phyloP scores from a whole-genome alignment of 2,329 filamentous ascomycete genomes.

The Ceratocystis lukuohia region DNA sequence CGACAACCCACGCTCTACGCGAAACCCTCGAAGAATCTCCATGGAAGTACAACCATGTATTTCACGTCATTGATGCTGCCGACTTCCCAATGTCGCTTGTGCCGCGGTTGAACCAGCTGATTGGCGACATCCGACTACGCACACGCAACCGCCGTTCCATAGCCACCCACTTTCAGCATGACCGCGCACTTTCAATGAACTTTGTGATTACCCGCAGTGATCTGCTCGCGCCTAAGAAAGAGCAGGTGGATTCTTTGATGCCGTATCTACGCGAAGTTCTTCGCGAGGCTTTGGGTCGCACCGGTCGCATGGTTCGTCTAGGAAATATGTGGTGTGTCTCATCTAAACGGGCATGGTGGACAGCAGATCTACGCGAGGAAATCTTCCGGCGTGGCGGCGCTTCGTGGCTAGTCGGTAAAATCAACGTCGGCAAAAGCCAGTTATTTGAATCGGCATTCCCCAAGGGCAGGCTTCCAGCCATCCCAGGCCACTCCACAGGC shows the following conservation, averaged over 20 bases:
- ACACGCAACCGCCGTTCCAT: constrained; percentile 68
- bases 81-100: constrained; percentile 94
- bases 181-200: constrained; percentile 62
- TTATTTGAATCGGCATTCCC: constrained; percentile 82
- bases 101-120: constrained; percentile 55
- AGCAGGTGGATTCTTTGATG: constrained; percentile 75
- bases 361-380: constrained; percentile 67
- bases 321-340: constrained; percentile 83
- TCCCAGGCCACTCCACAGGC: neutral
- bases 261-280: constrained; percentile 69
- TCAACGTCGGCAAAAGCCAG: constrained; percentile 92
- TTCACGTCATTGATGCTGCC: constrained; percentile 86
- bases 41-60: constrained; percentile 83
- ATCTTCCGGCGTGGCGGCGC: constrained; percentile 75
- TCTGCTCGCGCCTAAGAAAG: constrained; percentile 68
- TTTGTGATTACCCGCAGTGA: constrained; percentile 88
- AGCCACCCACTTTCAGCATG: constrained; percentile 48
- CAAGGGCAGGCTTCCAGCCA: constrained; percentile 37
- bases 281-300: constrained; percentile 57
- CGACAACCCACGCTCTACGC: constrained; percentile 64
- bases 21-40: constrained; percentile 81
- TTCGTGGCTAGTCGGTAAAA: constrained; percentile 94
- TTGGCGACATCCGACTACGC: constrained; percentile 60
- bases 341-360: constrained; percentile 82
- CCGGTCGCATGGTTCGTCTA: constrained; percentile 58